These are phyloP conservation scores for Pseudogymnoascus sp. DNA, from an alignment of 2,329 filamentous ascomycete genomes.

Conservation along the genomic window DNA sequence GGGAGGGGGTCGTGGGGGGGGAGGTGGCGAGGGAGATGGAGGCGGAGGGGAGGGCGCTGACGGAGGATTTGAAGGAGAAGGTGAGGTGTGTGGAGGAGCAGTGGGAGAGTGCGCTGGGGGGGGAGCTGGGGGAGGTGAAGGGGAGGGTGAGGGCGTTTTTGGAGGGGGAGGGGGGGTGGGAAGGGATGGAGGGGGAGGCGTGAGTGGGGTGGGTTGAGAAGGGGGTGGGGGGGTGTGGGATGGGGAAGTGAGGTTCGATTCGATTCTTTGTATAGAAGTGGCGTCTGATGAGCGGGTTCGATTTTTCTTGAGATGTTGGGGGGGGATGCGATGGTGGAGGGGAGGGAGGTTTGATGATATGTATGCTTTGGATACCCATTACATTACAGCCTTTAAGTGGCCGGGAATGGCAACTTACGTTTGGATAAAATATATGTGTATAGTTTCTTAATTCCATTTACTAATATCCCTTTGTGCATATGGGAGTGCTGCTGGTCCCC, in stretches of 20 bases:
- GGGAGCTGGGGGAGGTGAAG: constrained; percentile 64
- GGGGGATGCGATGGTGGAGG: background rate
- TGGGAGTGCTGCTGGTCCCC: too few relatives aligned
- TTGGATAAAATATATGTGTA: background rate
- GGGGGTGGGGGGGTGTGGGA: background rate
- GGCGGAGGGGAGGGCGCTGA: constrained; percentile 64
- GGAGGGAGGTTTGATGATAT: background rate
- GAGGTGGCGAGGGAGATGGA: constrained; percentile 47
- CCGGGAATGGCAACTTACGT: background rate
- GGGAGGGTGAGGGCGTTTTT: constrained; percentile 66
- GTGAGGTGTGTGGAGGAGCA: constrained; percentile 84
- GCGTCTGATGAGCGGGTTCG: background rate
- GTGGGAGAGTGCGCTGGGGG: constrained; percentile 81
- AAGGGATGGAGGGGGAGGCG: constrained; percentile 43
- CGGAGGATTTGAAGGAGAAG: constrained; percentile 85
- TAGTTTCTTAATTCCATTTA: background rate
- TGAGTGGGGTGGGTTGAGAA: background rate
- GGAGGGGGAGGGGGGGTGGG: constrained; percentile 75
- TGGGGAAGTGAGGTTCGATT: background rate
- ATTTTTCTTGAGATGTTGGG: background rate
- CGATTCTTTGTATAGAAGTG: background rate
- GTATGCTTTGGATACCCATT: background rate
- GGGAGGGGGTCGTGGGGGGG: constrained; percentile 31
- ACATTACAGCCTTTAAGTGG: background rate
- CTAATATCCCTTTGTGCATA: background rate